Percentiles rank a stretch among this genome's conserved stretches.
phyloP scores from a whole-genome alignment of 2,329 filamentous ascomycete genomes.

The Thielaviopsis ethacetica region DNA sequence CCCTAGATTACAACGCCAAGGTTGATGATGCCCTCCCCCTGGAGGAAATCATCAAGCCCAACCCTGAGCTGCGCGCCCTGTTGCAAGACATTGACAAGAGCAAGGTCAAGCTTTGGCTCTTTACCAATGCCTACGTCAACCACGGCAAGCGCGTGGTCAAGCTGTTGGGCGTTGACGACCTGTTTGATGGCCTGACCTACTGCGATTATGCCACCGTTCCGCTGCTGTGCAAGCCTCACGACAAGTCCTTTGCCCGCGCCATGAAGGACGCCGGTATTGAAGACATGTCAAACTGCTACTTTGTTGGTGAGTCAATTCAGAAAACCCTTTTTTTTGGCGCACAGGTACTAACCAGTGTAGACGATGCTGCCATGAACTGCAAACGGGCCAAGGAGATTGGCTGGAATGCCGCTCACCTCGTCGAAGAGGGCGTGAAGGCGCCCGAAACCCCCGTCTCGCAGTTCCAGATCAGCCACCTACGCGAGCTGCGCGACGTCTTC shows the following conservation, averaged over 20 bases:
- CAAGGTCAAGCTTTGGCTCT: slow-evolving; percentile 81
- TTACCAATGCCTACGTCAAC: slow-evolving; percentile 90
- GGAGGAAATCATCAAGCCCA: slow-evolving; percentile 66
- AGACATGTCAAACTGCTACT: slow-evolving; percentile 61
- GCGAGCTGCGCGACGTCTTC: slow-evolving; percentile 60
- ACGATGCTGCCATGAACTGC: slow-evolving; percentile 79
- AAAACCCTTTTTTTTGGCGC: too few relatives aligned
- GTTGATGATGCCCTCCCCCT: slow-evolving; percentile 91
- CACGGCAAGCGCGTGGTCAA: slow-evolving; percentile 72
- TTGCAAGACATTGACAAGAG: slow-evolving; percentile 67
- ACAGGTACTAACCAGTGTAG: slow-evolving; percentile 25
- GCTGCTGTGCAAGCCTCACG: slow-evolving; percentile 74
- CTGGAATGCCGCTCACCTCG: slow-evolving; percentile 73
- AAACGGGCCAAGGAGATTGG: slow-evolving; percentile 59
- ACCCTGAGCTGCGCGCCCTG: slow-evolving; percentile 56
- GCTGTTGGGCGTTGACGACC: slow-evolving; percentile 65
- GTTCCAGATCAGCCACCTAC: slow-evolving; percentile 57
- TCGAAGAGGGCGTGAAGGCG: slow-evolving; percentile 54
- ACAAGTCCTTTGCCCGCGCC: slow-evolving; percentile 71
- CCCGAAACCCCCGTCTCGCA: slow-evolving; percentile 51
- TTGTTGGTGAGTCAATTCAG: slow-evolving; percentile 57
- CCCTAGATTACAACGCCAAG: slow-evolving; percentile 82
- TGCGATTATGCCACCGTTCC: slow-evolving; percentile 68
- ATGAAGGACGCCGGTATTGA: slow-evolving; percentile 68
- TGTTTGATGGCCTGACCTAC: slow-evolving; percentile 89